Conservation (phyloP, 2,329 filamentous ascomycete genomes). For the Ceratocystis cacaofunesta region DNA sequence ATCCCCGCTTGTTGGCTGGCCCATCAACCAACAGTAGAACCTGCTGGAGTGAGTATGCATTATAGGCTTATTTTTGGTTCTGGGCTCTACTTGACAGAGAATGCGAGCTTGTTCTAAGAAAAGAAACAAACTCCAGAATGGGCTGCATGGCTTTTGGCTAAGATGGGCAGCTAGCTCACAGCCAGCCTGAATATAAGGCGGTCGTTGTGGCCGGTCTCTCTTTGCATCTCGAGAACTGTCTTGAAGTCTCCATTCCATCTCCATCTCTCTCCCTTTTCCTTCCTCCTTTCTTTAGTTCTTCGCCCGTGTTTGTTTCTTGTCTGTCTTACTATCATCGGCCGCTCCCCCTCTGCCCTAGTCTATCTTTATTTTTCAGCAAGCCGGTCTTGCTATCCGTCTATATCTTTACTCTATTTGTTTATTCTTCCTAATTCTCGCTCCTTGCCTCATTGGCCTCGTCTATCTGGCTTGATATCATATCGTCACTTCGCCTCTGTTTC, state of each 20-base stretch:
- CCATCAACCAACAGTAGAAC: too few relatives aligned
- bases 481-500: slow-evolving; percentile 7
- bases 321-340: neutral
- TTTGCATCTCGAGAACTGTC: neutral
- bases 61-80: too few relatives aligned
- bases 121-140: neutral
- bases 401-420: neutral
- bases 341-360: neutral
- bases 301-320: neutral
- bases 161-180: neutral
- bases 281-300: neutral
- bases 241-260: too few relatives aligned
- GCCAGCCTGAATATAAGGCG: neutral
- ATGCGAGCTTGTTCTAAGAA: neutral
- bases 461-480: neutral
- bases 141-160: neutral
- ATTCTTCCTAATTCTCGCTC: neutral
- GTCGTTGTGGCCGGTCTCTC: neutral
- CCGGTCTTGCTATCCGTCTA: neutral
- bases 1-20: too few relatives aligned
- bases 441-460: neutral
- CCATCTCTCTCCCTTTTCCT: neutral
- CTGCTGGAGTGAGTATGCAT: too few relatives aligned
- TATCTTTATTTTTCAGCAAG: neutral
- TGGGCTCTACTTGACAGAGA: neutral